phyloP scores from a whole-genome alignment of 2,329 filamentous ascomycete genomes.

The Paecilomyces sp. region DNA sequence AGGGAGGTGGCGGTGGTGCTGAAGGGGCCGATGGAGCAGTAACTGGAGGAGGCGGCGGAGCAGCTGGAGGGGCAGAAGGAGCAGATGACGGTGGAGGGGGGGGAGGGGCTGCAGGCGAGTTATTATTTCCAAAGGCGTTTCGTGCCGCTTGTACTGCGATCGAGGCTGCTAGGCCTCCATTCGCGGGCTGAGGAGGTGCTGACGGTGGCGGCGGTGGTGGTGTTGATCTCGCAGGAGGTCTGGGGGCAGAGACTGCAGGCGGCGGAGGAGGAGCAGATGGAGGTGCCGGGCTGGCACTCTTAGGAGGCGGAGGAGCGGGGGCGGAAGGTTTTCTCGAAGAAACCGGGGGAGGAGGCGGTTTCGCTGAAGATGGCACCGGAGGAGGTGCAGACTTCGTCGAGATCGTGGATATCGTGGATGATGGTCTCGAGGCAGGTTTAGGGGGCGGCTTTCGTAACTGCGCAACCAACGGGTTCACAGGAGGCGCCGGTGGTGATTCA shows the following conservation, averaged over 20 bases:
- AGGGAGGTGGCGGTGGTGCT: slow-evolving; percentile 31
- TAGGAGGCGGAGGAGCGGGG: slow-evolving; percentile 37
- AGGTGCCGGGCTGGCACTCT: slow-evolving; percentile 36
- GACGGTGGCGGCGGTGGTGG: slow-evolving; percentile 36
- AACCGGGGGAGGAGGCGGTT: slow-evolving; percentile 51
- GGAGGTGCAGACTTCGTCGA: slow-evolving; percentile 57
- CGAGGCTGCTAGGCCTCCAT: slow-evolving; percentile 36
- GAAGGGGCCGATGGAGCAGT: slow-evolving; percentile 30
- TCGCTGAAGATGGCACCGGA: slow-evolving; percentile 44
- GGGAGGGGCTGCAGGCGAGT: slow-evolving; percentile 37
- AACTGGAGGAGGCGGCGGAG: slow-evolving; percentile 40
- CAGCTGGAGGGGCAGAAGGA: slow-evolving; percentile 37
- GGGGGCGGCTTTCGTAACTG: slow-evolving; percentile 54
- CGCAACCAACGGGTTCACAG: slow-evolving; percentile 47
- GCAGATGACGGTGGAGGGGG: slow-evolving; percentile 28
- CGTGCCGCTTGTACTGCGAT: slow-evolving; percentile 54
- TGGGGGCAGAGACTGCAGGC: slow-evolving; percentile 30
- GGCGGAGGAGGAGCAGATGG: slow-evolving; percentile 37
- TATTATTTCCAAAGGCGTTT: slow-evolving; percentile 48
- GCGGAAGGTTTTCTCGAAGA: slow-evolving; percentile 52
- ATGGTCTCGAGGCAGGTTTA: slow-evolving; percentile 50
- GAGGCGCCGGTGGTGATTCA: slow-evolving; percentile 41
- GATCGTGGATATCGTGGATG: slow-evolving; percentile 53
- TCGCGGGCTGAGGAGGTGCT: slow-evolving; percentile 25
- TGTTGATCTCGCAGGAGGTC: slow-evolving; percentile 29